Base-by-base conservation (phyloP, 805 yeast species). In the Metschnikowia henanensis region DNA sequence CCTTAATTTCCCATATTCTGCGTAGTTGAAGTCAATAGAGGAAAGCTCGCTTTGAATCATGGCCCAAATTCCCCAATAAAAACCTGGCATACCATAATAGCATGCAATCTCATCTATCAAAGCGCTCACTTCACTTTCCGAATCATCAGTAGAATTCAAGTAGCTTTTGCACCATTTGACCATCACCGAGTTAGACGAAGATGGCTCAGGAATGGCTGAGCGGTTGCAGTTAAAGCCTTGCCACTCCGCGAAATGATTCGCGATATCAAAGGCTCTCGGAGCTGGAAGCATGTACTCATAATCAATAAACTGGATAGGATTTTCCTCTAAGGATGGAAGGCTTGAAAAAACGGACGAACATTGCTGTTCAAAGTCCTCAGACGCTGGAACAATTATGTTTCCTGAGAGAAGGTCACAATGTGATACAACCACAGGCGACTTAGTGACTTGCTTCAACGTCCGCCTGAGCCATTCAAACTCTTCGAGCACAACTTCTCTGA, bases 1-100 rank as follows among this genome's bases (percentile, higher is more conserved):
- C 46, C 94, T 68, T 40, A 70, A 65, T 33, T 71, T 70, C 2
- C 87, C 79, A 56, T 86, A 85, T 9, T 71, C 66, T 4, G 76
- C 72, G 58, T 86, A 85, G 57, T 83, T 84, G 59, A 85, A 85
- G 52, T 86, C 92, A 36, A 85, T 84, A 22, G 78, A 73, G 2
- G 89, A 82, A 18, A 82, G 77, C 42, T 75, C 75, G 47, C 84
- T 73, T 61, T 85, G 94, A 41, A 86, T 85, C 47, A 81, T 83
- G 2, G 90, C 80, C 94, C 94, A 85, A 8, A 86, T 74, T 1
- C 92, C 91, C 94, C 94, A 85, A 59, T 83, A 85, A 56, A 85
- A 83, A 0, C 92, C 94, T 0, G 94, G 94, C 64, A 85, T 64
- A 0, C 94, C 94, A 67, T 83, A 86, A 68, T 77, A 84, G 4